Base-by-base conservation (phyloP, 768 basidiomycete genomes). In the Kwoniella dejecticola region DNA sequence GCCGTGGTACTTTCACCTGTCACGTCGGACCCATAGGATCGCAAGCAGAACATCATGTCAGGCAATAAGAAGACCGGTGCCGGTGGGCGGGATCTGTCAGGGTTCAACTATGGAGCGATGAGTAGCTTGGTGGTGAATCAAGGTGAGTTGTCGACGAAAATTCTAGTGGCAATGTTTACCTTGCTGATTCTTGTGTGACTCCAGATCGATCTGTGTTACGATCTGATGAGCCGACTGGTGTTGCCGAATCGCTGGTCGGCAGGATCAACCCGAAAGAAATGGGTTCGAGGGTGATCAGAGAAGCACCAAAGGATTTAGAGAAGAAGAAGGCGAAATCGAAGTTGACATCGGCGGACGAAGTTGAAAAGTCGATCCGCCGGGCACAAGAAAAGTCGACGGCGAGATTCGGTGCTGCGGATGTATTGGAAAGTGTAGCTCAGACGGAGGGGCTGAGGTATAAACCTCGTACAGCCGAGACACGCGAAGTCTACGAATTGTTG, bases 201-300 rank as follows among this genome's bases (percentile, higher is more conserved):
- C 12, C 30, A 75, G 74, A 75, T 61, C 71, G 77, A 66, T 77
- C 75, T 30, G 71, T 72, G 11, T 84, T 91, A 47, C 84, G 93
- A 64, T 91, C 94, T 83, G 90, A 90, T 81, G 95, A 99, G 78
- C 94, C 94, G 6, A 93, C 96, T 82, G 95, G 96, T 64, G 91
- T 92, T 7, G 90, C 94, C 10, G 94, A 94, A 15, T 88, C 93
- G 1, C 86, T 98, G 31, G 88, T 87, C 45, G 96, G 96, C 15
- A 85, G 89, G 26, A 97, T 99, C 59, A 87, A 91, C 82, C 83
- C 87, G 8, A 85, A 83, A 64, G 88, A 94, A 64, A 99, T 98
- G 95, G 95, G 95, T 24, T 91, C 92, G 19, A 86, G 92, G 21
- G 91, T 90, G 30, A 81, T 86, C 60, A 85, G 91, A 17, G 85